Evolutionary conservation across 495 filamentous ascomycete species (phyloP).

Genomic region (Aspergillus leporis): DNA sequence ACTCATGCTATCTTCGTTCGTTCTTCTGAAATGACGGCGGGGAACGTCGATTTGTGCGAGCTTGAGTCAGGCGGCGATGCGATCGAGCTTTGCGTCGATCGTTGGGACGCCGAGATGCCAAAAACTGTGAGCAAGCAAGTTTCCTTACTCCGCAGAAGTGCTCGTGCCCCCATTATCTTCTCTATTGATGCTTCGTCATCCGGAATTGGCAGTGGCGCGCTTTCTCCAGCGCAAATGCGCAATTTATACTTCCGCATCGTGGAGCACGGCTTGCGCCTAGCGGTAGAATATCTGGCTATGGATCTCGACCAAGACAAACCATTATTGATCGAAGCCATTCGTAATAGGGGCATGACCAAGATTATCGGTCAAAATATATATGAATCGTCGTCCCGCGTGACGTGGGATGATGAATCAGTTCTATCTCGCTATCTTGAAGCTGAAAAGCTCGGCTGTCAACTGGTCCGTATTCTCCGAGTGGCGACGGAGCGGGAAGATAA

Average conservation of each 20-base stretch:
- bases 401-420: slow-evolving; percentile 64
- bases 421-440: slow-evolving; percentile 58
- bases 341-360: slow-evolving; percentile 64
- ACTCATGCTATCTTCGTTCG: slow-evolving; percentile 67
- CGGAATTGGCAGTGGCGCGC: slow-evolving; percentile 25
- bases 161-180: slow-evolving; percentile 68
- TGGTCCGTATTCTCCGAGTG: slow-evolving; percentile 67
- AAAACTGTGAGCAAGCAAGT: slow-evolving; percentile 45
- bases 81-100: slow-evolving; percentile 70
- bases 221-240: slow-evolving; percentile 12
- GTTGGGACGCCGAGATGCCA: slow-evolving; percentile 53
- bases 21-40: slow-evolving; percentile 58
- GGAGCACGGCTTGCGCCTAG: slow-evolving; percentile 68
- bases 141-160: slow-evolving; percentile 51
- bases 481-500: slow-evolving; percentile 61
- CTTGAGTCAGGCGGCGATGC: slow-evolving; percentile 71
- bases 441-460: slow-evolving; percentile 64
- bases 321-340: slow-evolving; percentile 46
- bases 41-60: slow-evolving; percentile 56
- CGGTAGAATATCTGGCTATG: slow-evolving; percentile 70
- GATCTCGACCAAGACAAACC: slow-evolving; percentile 56
- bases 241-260: slow-evolving; percentile 46
- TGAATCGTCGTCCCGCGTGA: slow-evolving; percentile 47
- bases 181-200: slow-evolving; percentile 60
- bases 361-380: slow-evolving; percentile 69